Percentiles rank a stretch among this genome's conserved stretches.
These are phyloP conservation scores for Entomortierella chlamydospora DNA, from an alignment of 192 early-diverging fungal genomes.

Conservation along the genomic window DNA sequence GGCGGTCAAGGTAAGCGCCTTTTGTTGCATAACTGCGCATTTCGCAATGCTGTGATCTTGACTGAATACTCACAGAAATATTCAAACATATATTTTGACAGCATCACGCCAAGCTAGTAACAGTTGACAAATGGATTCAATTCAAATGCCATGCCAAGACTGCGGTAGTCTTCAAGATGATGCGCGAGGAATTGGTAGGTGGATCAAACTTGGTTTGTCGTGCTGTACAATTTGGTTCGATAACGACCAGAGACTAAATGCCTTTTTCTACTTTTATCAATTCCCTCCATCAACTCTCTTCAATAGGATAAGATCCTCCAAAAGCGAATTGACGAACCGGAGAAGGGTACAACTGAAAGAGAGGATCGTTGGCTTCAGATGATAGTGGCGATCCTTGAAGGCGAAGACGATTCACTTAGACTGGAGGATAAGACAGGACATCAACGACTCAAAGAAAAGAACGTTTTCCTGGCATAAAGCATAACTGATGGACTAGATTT, in stretches of 20 bases:
- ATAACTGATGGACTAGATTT: not conserved
- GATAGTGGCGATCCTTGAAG: conserved; percentile 50
- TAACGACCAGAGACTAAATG: no score
- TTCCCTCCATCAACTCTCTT: not conserved
- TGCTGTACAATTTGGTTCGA: no score
- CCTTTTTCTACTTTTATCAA: no score
- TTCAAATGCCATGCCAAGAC: conserved; percentile 66
- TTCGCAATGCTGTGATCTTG: no score
- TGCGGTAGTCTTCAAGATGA: conserved; percentile 61
- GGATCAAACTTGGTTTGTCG: not conserved
- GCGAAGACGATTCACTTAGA: conserved; percentile 36
- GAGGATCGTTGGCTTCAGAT: conserved; percentile 50
- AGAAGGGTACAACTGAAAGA: conserved; percentile 36
- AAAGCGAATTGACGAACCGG: conserved; percentile 50
- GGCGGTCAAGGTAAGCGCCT: conserved; percentile 56
- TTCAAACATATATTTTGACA: conserved; percentile 11
- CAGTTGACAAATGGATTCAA: conserved; percentile 64
- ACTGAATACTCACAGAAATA: no score
- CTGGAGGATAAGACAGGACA: conserved; percentile 35
- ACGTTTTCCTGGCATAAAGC: conserved; percentile 36
- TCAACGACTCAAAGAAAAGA: conserved; percentile 29
- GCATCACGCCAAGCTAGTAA: conserved; percentile 56
- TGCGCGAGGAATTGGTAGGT: conserved; percentile 61
- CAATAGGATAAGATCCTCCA: conserved; percentile 49
- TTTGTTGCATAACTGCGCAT: not conserved